phyloP scores from a whole-genome alignment of 768 basidiomycete species.

The Botryobasidium botryosum region DNA sequence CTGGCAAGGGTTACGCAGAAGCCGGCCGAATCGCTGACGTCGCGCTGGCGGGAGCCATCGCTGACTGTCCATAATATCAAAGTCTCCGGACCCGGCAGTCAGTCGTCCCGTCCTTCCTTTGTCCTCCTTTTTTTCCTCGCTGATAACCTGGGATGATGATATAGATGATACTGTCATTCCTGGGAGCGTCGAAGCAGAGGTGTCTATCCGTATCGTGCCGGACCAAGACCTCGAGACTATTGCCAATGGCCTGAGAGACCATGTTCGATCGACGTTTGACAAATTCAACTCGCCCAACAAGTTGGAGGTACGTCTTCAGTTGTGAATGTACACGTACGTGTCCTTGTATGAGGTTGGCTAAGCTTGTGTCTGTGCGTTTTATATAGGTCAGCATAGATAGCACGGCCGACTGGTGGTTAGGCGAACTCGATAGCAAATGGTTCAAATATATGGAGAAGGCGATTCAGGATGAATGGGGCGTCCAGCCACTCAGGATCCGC shows the following conservation, averaged over 20 bases:
- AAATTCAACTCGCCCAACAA: conserved; percentile 48
- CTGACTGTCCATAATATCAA: conserved; percentile 76
- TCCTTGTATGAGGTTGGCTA: background rate
- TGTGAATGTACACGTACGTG: conserved; percentile 1
- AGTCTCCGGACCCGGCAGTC: conserved; percentile 68
- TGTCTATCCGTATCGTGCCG: conserved; percentile 87
- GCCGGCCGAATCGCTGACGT: conserved; percentile 48
- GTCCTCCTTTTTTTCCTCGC: background rate
- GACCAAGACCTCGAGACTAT: conserved; percentile 72
- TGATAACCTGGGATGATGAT: background rate
- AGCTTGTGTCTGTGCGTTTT: too few species aligned
- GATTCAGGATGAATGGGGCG: conserved; percentile 74
- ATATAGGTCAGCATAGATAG: conserved; percentile 69
- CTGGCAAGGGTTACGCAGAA: conserved; percentile 52
- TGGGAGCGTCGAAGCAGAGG: conserved; percentile 58
- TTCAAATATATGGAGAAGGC: conserved; percentile 74
- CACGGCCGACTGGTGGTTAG: conserved; percentile 93
- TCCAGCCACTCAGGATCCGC: conserved; percentile 69
- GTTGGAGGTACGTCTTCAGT: conserved; percentile 35
- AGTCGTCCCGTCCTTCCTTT: conserved; percentile 13
- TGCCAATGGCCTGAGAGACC: conserved; percentile 37
- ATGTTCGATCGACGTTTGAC: conserved; percentile 43
- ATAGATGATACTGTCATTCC: conserved; percentile 83
- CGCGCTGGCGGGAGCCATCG: conserved; percentile 81
- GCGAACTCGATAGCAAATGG: conserved; percentile 68